Conservation (phyloP, 1,284 basidiomycete species). For the Marasmius fiardii region DNA sequence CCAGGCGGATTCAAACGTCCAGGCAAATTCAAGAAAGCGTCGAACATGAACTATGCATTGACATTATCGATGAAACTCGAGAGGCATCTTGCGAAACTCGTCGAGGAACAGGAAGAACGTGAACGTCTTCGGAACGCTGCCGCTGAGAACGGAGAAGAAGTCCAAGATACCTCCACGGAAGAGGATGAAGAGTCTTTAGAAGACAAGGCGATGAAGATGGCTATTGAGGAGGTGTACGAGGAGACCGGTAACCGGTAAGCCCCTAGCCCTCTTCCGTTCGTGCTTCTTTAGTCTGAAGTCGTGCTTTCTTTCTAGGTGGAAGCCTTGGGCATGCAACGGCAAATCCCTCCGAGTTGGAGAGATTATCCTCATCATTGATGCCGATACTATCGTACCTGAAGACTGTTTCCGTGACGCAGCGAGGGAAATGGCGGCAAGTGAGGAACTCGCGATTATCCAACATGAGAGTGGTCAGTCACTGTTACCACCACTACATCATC, state of each 20-base stretch:
- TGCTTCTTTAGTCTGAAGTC: neutral
- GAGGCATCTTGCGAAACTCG: slow-evolving; percentile 56
- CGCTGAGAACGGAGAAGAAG: neutral
- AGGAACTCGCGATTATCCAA: slow-evolving; percentile 80
- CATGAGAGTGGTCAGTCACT: slow-evolving; percentile 63
- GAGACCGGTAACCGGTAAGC: slow-evolving; percentile 36
- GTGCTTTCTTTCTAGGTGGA: slow-evolving; percentile 31
- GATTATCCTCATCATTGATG: slow-evolving; percentile 71
- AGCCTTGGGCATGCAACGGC: slow-evolving; percentile 66
- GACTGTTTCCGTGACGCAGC: slow-evolving; percentile 86
- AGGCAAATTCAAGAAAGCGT: slow-evolving; percentile 88
- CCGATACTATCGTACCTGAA: slow-evolving; percentile 81
- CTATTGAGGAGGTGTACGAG: slow-evolving; percentile 64
- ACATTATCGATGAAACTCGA: slow-evolving; percentile 74
- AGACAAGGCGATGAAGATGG: slow-evolving; percentile 60
- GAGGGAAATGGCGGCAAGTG: slow-evolving; percentile 51
- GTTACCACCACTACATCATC: slow-evolving; percentile 8
- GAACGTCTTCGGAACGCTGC: slow-evolving; percentile 6
- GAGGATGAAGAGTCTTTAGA: slow-evolving; percentile 41
- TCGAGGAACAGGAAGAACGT: slow-evolving; percentile 35
- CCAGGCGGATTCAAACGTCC: slow-evolving; percentile 71
- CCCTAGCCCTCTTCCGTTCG: too few species aligned
- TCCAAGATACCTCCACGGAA: neutral
- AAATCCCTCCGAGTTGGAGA: slow-evolving; percentile 58
- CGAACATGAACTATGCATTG: slow-evolving; percentile 79